A percentile compares a stretch with the other conserved stretches of the same genome.
These are phyloP conservation scores for Pichia sporocuriosa DNA, from an alignment of 805 yeast genomes.

Conservation along the genomic window DNA sequence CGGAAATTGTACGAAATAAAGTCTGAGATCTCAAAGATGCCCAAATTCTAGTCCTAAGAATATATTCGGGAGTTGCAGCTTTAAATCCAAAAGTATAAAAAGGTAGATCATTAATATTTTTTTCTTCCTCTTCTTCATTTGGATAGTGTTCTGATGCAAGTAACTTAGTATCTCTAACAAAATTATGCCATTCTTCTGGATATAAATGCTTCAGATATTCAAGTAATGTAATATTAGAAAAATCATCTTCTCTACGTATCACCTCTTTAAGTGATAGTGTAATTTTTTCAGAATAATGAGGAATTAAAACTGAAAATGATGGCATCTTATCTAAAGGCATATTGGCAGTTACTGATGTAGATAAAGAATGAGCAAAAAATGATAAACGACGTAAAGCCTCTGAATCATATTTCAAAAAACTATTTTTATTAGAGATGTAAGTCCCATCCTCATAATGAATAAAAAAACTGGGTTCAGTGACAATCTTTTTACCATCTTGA, in stretches of 20 bases:
- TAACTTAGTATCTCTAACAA: constrained; percentile 49
- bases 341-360: constrained; percentile 79
- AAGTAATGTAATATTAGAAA: constrained; percentile 47
- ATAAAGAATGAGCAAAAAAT: constrained; percentile 82
- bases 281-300: constrained; percentile 83
- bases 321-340: constrained; percentile 66
- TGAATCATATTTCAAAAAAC: constrained; percentile 53
- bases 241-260: constrained; percentile 63
- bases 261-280: constrained; percentile 70
- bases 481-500: constrained; percentile 33
- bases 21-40: constrained; percentile 81
- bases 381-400: constrained; percentile 82
- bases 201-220: constrained; percentile 51
- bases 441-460: constrained; percentile 73
- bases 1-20: constrained; percentile 71
- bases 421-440: constrained; percentile 35
- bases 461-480: constrained; percentile 72
- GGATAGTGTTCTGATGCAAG: constrained; percentile 39
- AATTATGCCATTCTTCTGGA: constrained; percentile 51
- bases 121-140: constrained; percentile 8
- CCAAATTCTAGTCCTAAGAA: constrained; percentile 75
- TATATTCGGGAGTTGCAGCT: constrained; percentile 54
- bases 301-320: constrained; percentile 73
- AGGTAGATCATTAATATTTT: constrained; percentile 47
- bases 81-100: constrained; percentile 66